These are phyloP conservation scores for Solanum tarijense DNA, from an alignment of 257 asterid genomes.

Conservation along the genomic window DNA sequence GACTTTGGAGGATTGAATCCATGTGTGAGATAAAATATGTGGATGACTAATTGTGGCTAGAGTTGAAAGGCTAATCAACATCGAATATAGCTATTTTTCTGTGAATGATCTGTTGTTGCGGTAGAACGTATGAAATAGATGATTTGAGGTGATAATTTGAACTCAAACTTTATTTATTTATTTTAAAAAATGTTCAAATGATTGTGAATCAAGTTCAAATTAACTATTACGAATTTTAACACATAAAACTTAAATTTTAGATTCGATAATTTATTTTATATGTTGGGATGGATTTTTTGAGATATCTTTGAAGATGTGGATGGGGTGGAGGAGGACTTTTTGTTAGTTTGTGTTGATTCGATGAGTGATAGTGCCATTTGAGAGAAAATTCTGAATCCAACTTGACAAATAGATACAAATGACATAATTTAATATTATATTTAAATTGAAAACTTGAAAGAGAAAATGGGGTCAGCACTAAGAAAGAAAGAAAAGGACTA, in stretches of 20 bases:
- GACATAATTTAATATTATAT: background rate
- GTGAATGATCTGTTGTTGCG: no score
- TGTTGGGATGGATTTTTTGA: background rate
- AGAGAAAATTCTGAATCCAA: background rate
- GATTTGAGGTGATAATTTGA: background rate
- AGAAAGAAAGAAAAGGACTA: background rate
- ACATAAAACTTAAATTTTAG: background rate
- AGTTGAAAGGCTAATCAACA: no score
- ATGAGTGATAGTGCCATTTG: background rate
- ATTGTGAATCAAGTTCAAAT: background rate
- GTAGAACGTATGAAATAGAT: no score
- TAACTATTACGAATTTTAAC: background rate
- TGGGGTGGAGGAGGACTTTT: background rate
- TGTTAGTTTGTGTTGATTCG: background rate
- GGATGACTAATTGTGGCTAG: background rate
- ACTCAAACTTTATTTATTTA: background rate
- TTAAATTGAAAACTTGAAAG: background rate
- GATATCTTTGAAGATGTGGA: background rate
- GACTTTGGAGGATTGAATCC: background rate
- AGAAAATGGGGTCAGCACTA: background rate
- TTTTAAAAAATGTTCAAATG: background rate
- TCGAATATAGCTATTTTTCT: accelerated
- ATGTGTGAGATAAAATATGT: no score
- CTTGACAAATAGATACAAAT: background rate
- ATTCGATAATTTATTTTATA: background rate